Base-by-base conservation (phyloP, 2,329 filamentous ascomycete genomes). In the Botrytis porri region DNA sequence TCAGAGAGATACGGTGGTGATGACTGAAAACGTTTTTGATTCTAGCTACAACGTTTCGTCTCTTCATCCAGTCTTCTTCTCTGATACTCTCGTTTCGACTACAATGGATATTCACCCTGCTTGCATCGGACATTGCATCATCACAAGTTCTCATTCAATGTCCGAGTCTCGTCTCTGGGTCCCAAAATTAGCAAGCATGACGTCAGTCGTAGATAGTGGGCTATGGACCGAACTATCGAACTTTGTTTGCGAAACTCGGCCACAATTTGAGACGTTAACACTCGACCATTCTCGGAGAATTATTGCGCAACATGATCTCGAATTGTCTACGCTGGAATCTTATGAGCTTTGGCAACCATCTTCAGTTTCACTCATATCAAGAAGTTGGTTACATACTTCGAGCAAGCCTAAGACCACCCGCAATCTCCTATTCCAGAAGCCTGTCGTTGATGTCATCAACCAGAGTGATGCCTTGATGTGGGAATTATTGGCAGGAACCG, bases 61-160 rank as follows among this genome's bases (percentile, higher is more conserved):
- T n/a, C 35, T 39, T 41, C 45, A 67, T 29, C 45, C 64, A 10
- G 45, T 66, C 3, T 57, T 67, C 35, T 75, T 76, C 54, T 73
- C 73, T 12, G 61, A 41, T 37, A 29, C 32, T 54, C 57, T 73
- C n/a, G 37, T 73, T 35, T 48, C 71, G 7, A 61, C 64, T 5
- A 69, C 29, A 37, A 22, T 41, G 7, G 45, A 74, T 43, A 59
- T 75, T 35, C 75, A 75, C 41, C 75, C 75, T 37, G 72, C 74
- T 61, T 74, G 72, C 10, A 75, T 74, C 39, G 75, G 75, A 20
- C 71, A 76, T 67, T 51, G 74, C 32, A 43, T 41, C 45, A 6
- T 54, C 41, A n/a, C 32, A 32, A 32, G 5, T 57, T 29, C 35
- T 67, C 6, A 35, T 32, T 25, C 35, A 22, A 57, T 54, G 9